phyloP scores from a whole-genome alignment of 2,329 filamentous ascomycete species.

The Neoarthrinium moseri region DNA sequence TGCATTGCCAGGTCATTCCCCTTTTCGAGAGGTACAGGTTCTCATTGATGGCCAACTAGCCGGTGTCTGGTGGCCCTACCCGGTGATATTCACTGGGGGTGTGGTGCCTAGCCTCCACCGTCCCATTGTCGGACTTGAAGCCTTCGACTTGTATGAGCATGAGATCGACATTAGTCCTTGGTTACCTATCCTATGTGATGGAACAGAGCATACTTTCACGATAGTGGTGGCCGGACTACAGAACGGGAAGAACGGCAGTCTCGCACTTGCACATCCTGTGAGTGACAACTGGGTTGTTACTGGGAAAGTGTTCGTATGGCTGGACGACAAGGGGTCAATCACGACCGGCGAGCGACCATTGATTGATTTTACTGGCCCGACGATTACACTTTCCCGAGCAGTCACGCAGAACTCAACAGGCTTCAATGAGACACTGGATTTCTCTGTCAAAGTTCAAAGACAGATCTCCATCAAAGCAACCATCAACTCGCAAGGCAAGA shows the following conservation, averaged over 20 bases:
- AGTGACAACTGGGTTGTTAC: constrained; percentile 63
- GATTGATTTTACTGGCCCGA: constrained; percentile 33
- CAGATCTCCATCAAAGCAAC: constrained; percentile 49
- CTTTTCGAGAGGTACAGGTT: constrained; percentile 68
- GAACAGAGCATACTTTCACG: constrained; percentile 54
- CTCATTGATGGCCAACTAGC: constrained; percentile 61
- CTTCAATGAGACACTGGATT: constrained; percentile 56
- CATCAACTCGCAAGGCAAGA: constrained; percentile 39
- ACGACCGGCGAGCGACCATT: constrained; percentile 46
- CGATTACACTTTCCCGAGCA: constrained; percentile 44
- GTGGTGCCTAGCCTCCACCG: constrained; percentile 66
- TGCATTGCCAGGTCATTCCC: constrained; percentile 61
- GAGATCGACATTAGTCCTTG: constrained; percentile 68
- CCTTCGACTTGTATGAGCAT: constrained; percentile 65
- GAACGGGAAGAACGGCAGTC: constrained; percentile 46
- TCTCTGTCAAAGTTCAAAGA: constrained; percentile 54
- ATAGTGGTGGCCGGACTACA: constrained; percentile 57
- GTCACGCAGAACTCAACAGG: constrained; percentile 43
- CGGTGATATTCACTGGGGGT: constrained; percentile 67
- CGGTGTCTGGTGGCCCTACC: constrained; percentile 66
- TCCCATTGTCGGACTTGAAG: constrained; percentile 66
- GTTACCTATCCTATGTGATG: constrained; percentile 55
- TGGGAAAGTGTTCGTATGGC: constrained; percentile 64
- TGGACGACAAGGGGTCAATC: constrained; percentile 44
- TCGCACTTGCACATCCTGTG: constrained; percentile 46